phyloP scores from a whole-genome alignment of 2,329 filamentous ascomycete species.

The Aspergillus niger region DNA sequence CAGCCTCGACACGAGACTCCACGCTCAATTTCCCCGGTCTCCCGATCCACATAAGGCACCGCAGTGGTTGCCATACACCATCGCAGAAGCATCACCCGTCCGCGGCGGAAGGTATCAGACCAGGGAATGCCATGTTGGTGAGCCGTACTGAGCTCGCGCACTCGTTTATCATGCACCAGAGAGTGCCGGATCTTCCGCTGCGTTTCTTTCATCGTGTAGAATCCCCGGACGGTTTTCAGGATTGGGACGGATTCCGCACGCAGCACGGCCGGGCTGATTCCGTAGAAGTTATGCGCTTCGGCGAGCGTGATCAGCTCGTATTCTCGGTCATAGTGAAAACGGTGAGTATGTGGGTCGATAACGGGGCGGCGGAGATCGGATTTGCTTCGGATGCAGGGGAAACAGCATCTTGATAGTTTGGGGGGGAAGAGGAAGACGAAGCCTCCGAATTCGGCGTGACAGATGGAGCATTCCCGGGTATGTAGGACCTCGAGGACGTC shows the following conservation, averaged over 20 bases:
- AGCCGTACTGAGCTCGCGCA: background rate
- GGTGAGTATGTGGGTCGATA: too few relatives aligned
- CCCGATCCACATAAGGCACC: slow-evolving; percentile 19
- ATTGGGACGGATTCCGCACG: too few relatives aligned
- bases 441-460: background rate
- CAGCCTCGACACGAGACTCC: background rate
- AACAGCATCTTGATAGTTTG: slow-evolving; percentile 8
- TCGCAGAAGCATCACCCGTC: too few relatives aligned
- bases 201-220: slow-evolving; percentile 19
- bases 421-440: background rate
- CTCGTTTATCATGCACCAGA: slow-evolving; percentile 1
- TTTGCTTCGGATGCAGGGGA: slow-evolving; percentile 13
- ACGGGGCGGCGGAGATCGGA: too few relatives aligned
- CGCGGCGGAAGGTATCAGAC: too few relatives aligned
- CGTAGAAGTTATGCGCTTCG: too few relatives aligned
- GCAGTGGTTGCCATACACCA: slow-evolving; percentile 19
- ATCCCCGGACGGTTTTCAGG: background rate
- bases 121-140: too few relatives aligned
- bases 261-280: too few relatives aligned
- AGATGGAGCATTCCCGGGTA: slow-evolving; percentile 7
- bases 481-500: slow-evolving; percentile 19
- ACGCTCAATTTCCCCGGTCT: slow-evolving; percentile 6
- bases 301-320: too few relatives aligned
- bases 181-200: background rate
- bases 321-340: too few relatives aligned